Base-by-base conservation (phyloP, 1,284 basidiomycete genomes). In the Sanghuangporus sanghuang region DNA sequence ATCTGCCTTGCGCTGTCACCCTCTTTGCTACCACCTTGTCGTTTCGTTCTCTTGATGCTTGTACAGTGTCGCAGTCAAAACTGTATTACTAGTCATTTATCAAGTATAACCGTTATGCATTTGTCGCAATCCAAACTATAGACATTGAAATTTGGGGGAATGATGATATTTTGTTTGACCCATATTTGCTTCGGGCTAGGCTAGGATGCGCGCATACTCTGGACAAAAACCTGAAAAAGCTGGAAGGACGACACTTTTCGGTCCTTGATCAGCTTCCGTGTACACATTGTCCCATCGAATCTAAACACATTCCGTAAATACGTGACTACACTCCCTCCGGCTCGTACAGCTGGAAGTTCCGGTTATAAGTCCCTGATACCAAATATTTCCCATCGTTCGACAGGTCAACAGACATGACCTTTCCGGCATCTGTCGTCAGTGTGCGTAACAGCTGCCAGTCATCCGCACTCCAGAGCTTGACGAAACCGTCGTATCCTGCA, bases 331-430 rank as follows among this genome's bases (percentile, higher is more conserved):
- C 44, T 69, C 81, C 88, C 73, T 85, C 91, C 58, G 83, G 90
- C 61, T 87, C 82, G 74, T 92, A 97, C 59, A 98, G 78, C 74
- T 97, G 95, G 83, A 95, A 97, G 73, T 92, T 95, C 66, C 95
- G 83, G 76, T 93, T 95, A 74, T 94, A 97, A 63, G 93, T 95
- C 35, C 94, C 95, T 9, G 89, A 91, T 2, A 90, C 95, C 50
- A 98, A 83, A 72, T 93, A 84, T 71, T 89, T 88, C 23, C 88
- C 93, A 72, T 97, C 92, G 65, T 81, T 79, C 23, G 88, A 86
- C 27, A 98, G 81, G 74, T 99, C 97, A 38, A 96, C 95, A 40
- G 92, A 95, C 97, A 99, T 99, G 64, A 98, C 95, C 75, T 98
- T 98, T 40, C 95, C 95, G 6, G 92, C 90, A 73, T 98, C 96